Evolutionary conservation across 1,284 basidiomycete genomes (phyloP), one percentile per base, ranked within the genome.

Genomic region (Ceratobasidium theobromae): DNA sequence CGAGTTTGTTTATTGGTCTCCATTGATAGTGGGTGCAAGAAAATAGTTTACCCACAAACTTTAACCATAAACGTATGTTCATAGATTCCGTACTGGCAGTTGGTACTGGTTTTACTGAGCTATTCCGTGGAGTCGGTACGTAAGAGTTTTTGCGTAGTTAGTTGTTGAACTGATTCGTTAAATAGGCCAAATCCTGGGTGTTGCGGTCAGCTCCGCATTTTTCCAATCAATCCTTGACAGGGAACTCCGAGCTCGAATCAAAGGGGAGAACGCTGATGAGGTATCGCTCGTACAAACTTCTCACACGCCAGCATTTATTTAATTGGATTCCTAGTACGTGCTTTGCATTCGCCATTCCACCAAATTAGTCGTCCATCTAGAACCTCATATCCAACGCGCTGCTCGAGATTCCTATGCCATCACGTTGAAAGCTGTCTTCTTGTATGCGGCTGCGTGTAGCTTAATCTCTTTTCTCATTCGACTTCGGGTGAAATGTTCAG

Each of bases 131-230:
- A 3, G 74, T 90, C 33, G 88, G 87, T 86, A 52, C 67, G 78
- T 73, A n/a, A n/a, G n/a, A 30, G 11, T 52, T 18, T 23, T 9
- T 23, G 25, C 32, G 35, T 49, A 38, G 32, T 32, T 27, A 51
- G 27, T 25, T 8, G 21, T 25, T n/a, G 23, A 41, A 21, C n/a
- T 21, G 1, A 23, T 28, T 23, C 45, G 46, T 60, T 75, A 72
- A 53, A 68, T 71, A 84, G 91, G 91, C 32, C 92, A 95, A 80
- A 91, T 94, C 4, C 82, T 84, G 11, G 92, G 92, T 4, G 91
- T 95, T 1, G 89, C 88, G 0, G 76, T 89, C n/a, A 85, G 88
- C 1, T 88, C 91, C 0, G 89, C 88, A 0, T 76, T 94, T 9
- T 89, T 94, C 76, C 93, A 95, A 72, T 82, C 82, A 1, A 78